Conservation (phyloP, 139 green algal genomes). For the Choricystis sp. region DNA sequence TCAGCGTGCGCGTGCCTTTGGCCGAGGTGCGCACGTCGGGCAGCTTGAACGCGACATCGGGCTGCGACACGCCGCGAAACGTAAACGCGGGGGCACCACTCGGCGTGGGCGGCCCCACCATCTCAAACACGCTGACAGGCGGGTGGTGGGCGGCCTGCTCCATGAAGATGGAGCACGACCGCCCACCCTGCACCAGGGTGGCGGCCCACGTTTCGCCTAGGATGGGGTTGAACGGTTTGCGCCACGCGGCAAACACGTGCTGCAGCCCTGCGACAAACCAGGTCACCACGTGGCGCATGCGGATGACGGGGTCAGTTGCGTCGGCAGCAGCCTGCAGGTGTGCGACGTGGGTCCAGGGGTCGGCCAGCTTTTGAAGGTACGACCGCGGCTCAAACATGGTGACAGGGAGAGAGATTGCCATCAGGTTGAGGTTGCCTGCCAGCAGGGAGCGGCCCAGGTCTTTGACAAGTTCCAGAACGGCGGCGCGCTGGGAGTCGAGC, state of each 20-base stretch:
- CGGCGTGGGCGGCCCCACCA: constrained; percentile 51
- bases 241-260: constrained; percentile 34
- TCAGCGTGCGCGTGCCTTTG: constrained; percentile 36
- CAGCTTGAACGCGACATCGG: constrained; percentile 41
- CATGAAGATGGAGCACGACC: constrained; percentile 43
- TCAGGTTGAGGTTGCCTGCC: constrained; percentile 59
- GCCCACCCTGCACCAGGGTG: constrained; percentile 33
- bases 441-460: constrained; percentile 49
- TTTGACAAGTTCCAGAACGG: constrained; percentile 49
- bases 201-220: constrained; percentile 72
- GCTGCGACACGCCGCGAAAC: constrained; percentile 52
- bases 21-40: constrained; percentile 57
- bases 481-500: constrained; percentile 47
- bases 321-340: constrained; percentile 27
- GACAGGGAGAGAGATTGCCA: constrained; percentile 64
- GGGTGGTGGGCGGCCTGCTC: constrained; percentile 66
- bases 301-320: constrained; percentile 23
- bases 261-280: constrained; percentile 57
- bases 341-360: constrained; percentile 48
- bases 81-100: constrained; percentile 24
- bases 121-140: constrained; percentile 56
- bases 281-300: constrained; percentile 49
- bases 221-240: constrained; percentile 81
- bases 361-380: constrained; percentile 73
- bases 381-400: constrained; percentile 65